Base-by-base conservation (phyloP, 257 asterid species). In the Rhazya stricta region DNA sequence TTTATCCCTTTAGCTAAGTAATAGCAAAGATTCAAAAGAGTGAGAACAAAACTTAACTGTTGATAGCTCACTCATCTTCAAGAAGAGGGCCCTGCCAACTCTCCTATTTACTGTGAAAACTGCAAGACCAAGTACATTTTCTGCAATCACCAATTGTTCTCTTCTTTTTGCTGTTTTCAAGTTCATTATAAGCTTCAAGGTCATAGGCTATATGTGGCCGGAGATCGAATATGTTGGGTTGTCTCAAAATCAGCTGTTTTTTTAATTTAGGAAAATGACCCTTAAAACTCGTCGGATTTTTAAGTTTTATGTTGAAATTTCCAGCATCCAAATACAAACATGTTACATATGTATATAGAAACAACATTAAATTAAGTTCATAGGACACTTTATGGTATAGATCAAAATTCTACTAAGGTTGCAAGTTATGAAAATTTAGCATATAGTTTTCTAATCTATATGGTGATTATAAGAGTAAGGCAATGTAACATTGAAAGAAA, bases 11-110 rank as follows among this genome's bases (percentile, higher is more conserved):
- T 9, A 67, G 76, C 79, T 72, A 72, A 65, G 36, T 16, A 29
- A 72, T 57, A 51, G 70, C 65, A 71, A 61, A 78, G 74, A 43
- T 76, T 71, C 83, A 72, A 80, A 77, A 57, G 74, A 39, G 62
- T 68, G 73, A 53, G 75, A 83, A 60, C 81, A 78, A 76, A 53
- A 79, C 58, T 19, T 3, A 37, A 72, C 77, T 78, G 81, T 78
- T 50, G 11, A 71, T n/a, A 69, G 19, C 39, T 30, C 34, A 36
- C 75, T 32, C 18, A 43, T 51, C 39, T 57, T 71, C 7, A 61
- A 39, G 42, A 5, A 25, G 42, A 76, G 81, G 74, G 41, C 77
- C 74, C 36, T 19, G 57, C n/a, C 41, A 42, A 72, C 77, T 25
- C 27, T 71, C 62, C 61, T 46, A 69, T 25, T 53, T 69, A 61